Evolutionary conservation across 1,284 basidiomycete species (phyloP).

Genomic region (Mycosarcoma mackinlayi): DNA sequence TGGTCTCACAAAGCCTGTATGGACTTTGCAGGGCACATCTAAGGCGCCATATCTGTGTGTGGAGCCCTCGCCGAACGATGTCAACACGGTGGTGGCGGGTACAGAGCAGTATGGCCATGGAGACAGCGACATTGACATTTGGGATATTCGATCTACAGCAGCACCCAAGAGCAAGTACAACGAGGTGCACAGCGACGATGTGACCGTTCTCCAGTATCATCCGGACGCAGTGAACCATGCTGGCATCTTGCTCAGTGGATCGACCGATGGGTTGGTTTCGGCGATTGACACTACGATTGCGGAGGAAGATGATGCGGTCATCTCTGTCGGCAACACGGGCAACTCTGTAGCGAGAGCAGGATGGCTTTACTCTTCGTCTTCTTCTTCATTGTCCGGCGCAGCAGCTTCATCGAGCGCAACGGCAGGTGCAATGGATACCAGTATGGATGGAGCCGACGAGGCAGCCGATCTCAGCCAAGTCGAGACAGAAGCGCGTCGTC

Average conservation of each 20-base stretch:
- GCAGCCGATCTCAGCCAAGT: conserved; percentile 32
- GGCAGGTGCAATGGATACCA: conserved; percentile 22
- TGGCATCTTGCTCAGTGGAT: conserved; percentile 57
- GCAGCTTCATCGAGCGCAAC: neutral
- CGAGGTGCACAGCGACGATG: conserved; percentile 66
- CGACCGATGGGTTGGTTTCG: conserved; percentile 63
- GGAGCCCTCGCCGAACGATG: conserved; percentile 35
- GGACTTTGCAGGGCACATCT: conserved; percentile 34
- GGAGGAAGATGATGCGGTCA: conserved; percentile 65
- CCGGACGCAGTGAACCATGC: conserved; percentile 34
- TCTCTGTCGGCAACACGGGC: conserved; percentile 63
- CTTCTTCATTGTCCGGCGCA: neutral
- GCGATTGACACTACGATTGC: conserved; percentile 55
- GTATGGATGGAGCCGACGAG: conserved; percentile 23
- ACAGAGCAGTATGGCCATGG: conserved; percentile 59
- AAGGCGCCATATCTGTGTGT: conserved; percentile 58
- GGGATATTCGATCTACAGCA: conserved; percentile 50
- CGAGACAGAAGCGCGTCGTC: conserved; percentile 39
- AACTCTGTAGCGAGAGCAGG: conserved; percentile 60
- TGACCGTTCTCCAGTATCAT: conserved; percentile 60
- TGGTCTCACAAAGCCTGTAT: conserved; percentile 16
- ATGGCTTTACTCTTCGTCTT: conserved; percentile 43
- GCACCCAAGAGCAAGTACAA: conserved; percentile 57
- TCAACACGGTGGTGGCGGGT: conserved; percentile 52
- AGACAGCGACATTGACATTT: conserved; percentile 62